Base-by-base conservation (phyloP, 257 asterid species). In the Eucommia ulmoides region DNA sequence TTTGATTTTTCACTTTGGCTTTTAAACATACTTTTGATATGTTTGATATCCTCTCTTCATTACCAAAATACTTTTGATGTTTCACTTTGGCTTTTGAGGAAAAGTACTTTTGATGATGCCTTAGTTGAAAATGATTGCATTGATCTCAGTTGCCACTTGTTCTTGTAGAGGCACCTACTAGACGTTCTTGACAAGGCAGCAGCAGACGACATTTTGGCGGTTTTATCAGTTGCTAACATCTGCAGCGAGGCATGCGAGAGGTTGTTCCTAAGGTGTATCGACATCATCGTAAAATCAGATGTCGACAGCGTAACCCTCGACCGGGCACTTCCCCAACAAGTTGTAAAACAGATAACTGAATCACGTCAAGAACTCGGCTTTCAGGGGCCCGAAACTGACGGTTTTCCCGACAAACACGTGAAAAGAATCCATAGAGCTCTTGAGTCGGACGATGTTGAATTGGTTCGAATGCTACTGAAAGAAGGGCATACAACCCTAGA, bases 401-500 rank as follows among this genome's bases (percentile, higher is more conserved):
- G 26, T 42, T 74, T 73, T 72, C 94, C 84, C 25, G 76, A 82
- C 67, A 84, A 84, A 59, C 95, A 88, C 58, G 83, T 84, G 26
- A 82, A 82, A 78, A 75, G 94, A 65, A 80, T 88, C 54, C 91
- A 84, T 62, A 79, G 97, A 66, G 95, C 97, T 17, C 67, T 88
- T 77, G 97, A 88, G 23, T 88, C 94, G 17, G 95, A 88, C 16
- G 97, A 88, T 54, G 97, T 88, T 63, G 97, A 88, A 70, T 74
- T 88, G 59, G 82, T 88, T 20, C 67, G 93, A 66, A 77, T 84
- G 97, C 65, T 88, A 44, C 84, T 89, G 42, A 89, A 69, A 77
- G 97, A 89, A 68, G 93, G 75, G 17, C 83, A 63, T 70, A 84
- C 94, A 45, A 65, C 79, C 58, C 77, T 89, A 11, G 97, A 89